Conservation (phyloP, 495 filamentous ascomycete species). For the Daldinia loculata region DNA sequence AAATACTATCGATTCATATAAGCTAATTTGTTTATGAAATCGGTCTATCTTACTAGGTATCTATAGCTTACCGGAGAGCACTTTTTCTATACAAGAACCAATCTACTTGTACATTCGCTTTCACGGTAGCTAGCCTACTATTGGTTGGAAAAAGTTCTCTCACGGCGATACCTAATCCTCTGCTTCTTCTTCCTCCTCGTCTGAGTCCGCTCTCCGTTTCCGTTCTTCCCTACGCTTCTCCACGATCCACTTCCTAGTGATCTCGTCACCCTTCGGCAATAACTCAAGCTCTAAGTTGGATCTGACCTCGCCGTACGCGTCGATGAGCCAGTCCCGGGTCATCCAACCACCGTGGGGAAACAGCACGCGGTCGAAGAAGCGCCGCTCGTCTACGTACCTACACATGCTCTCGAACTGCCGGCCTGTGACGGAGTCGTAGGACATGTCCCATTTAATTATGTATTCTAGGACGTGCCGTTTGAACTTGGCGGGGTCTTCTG, state of each 20-base stretch:
- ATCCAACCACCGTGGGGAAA: not conserved
- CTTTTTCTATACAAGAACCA: not conserved
- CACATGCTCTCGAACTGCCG: not conserved
- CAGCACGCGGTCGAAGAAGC: not conserved
- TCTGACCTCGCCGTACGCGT: not conserved
- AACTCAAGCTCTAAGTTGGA: not conserved
- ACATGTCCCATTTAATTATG: not conserved
- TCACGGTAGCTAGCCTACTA: not conserved
- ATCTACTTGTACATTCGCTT: not conserved
- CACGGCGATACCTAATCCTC: not conserved
- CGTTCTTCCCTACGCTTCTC: not conserved
- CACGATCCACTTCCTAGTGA: not conserved
- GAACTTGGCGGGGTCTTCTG: not conserved
- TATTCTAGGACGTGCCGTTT: not conserved
- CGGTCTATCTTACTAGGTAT: no score
- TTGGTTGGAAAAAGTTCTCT: not conserved
- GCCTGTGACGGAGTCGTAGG: not conserved
- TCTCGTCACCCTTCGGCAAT: not conserved
- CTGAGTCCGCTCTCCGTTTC: not conserved
- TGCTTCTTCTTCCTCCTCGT: not conserved
- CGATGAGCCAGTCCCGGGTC: not conserved
- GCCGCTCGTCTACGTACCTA: not conserved
- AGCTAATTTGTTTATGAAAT: no score
- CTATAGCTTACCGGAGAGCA: not conserved
- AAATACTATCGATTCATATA: no score